Base-by-base conservation (phyloP, 192 early-diverging fungal genomes). In the Linnemannia elongata region DNA sequence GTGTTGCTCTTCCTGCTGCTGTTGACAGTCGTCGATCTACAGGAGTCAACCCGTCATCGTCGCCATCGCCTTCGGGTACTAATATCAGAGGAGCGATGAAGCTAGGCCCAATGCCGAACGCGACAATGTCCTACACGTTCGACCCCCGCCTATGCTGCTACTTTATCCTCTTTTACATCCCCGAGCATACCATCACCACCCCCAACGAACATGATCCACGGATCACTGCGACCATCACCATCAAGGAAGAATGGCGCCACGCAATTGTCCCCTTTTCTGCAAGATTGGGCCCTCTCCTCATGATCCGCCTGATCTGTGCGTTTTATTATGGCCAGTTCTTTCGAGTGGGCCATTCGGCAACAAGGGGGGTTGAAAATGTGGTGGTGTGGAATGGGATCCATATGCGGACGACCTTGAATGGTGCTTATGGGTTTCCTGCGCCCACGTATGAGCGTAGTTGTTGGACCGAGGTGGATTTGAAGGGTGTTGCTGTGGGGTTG, bases 371-470 rank as follows among this genome's bases (percentile, higher is more conserved):
- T 33, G 60, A 33, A 0, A 66, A 66, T 66, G 60, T 66, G 30
- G 60, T 33, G 27, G 60, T 66, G 27, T 66, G 60, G 60, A 33
- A 66, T 66, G 60, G 60, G n/a, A 66, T 66, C 60, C 60, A 33
- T 33, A 33, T 66, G 30, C 30, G 60, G 60, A 66, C 30, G 60
- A 24, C 30, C 9, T 6, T 66, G 27, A 66, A 33, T 66, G 60
- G 60, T 2, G 10, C 60, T 8, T 66, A 66, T 66, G 30, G 60
- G 60, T 66, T 66, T 15, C 30, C 30, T 9, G 30, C 30, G 30
- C 60, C 60, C 3, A 4, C 3, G 8, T 66, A 15, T 66, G 30
- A 66, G 10, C 8, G 13, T 1, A 12, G 10, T 8, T 66, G 30
- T 13, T 66, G 60, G 30, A 33, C 27, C 0, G 60, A 66, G 60